Base-by-base conservation (phyloP, 345 rosid genomes). In the Mercurialis annua region DNA sequence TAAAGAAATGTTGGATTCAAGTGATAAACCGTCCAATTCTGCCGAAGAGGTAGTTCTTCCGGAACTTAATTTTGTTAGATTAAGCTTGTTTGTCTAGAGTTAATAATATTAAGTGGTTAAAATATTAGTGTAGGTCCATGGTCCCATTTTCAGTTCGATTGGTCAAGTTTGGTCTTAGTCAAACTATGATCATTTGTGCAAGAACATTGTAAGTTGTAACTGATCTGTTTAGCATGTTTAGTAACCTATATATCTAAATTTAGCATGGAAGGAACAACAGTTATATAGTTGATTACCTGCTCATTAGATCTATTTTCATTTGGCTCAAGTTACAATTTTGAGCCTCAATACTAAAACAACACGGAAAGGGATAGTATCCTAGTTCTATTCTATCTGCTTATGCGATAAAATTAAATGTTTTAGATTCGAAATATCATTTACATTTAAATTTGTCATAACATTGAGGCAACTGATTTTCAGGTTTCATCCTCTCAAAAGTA, bases 401-500 rank as follows among this genome's bases (percentile, higher is more conserved):
- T 15, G 36, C 4, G 23, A 20, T 4, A 15, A 23, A 20, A n/a
- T 21, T 15, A 50, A 16, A 6, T 23, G 3, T 23, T 23, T 21
- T 26, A 15, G 10, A 62, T 40, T 38, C 52, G 23, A n/a, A 38
- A 10, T n/a, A 21, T 34, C 36, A 24, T 17, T 34, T 36, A 58
- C 44, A 42, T 36, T 64, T 11, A 17, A 14, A 12, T 38, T 66
- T 21, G 33, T 59, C 47, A 55, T 33, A 4, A 56, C 30, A 14
- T 43, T 33, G 6, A 12, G 48, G 11, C 16, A 2, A 20, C 18
- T 17, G 42, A 20, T 34, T 83, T 68, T 73, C 89, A 92, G 96
- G 76, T 78, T 68, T 81, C 86, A 34, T 66, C 70, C 1, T 81
- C 90, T 11, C 89, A 82, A 64, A 86, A 79, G 74, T 73, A 66